Base-by-base conservation (phyloP, 176 grass and related monocot genomes). In the Carex myosuroides region DNA sequence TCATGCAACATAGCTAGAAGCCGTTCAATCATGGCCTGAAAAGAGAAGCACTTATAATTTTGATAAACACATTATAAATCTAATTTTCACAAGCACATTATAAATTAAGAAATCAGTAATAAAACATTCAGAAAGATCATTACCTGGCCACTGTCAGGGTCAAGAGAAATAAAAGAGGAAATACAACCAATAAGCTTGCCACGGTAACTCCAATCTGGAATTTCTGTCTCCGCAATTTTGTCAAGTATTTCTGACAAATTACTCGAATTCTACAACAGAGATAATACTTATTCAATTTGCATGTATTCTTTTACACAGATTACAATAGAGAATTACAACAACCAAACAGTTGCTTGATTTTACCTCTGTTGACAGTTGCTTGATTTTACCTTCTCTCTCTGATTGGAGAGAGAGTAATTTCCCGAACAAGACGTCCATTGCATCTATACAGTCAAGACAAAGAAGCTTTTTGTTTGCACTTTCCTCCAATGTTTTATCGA, bases 1-100 rank as follows among this genome's bases (percentile, higher is more conserved):
- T 98, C 95, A 86, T 94, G 90, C 82, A 98, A 88, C 95, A 98
- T 94, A 77, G 85, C 86, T 86, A 98, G 87, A 85, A 98, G 90
- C 83, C 75, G 74, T 39, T 89, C 92, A 63, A 86, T 94, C 89
- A 98, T 87, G 75, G 90, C 89, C 94, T 97, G 87, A 85, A 80
- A 85, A 87, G 22, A 76, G 13, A 0, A 10, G 10, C 12, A 16
- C 72, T 30, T 16, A 55, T 17, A 56, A 8, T 54, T 75, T 55
- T 56, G n/a, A 54, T 11, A 26, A 76, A 76, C 13, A 76, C 44
- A 16, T 55, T 80, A 59, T 55, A n/a, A 78, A 88, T 53, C 73
- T 81, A 77, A 3, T 13, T 29, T 76, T 76, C 48, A 76, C 46
- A 55, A 55, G 13, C 5, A 8, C 5, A 26, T 54, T 68, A 37